These are phyloP conservation scores for Prunella vulgaris DNA, from an alignment of 257 asterid genomes.

Conservation along the genomic window DNA sequence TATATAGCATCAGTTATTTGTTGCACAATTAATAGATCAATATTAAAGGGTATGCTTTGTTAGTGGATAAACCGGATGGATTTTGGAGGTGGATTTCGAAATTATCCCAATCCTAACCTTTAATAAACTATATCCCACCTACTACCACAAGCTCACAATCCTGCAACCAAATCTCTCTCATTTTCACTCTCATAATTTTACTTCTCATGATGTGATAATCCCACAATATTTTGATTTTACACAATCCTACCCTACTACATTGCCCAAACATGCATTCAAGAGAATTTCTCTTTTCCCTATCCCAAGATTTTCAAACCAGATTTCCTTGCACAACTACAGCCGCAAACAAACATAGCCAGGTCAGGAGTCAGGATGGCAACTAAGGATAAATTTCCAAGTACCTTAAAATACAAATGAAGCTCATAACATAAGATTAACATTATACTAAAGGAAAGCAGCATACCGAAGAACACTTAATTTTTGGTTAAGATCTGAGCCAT, in stretches of 20 bases:
- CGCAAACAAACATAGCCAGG: not conserved
- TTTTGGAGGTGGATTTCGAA: not conserved
- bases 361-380: not conserved
- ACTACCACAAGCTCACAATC: not conserved
- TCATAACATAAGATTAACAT: conserved; percentile 10
- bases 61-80: not conserved
- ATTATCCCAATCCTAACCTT: not conserved
- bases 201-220: not conserved
- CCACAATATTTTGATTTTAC: not conserved
- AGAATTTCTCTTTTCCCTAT: not conserved
- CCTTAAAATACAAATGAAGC: conserved; percentile 11
- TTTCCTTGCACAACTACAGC: not conserved
- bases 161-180: not conserved
- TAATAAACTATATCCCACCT: not conserved
- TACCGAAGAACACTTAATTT: conserved; percentile 84
- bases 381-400: conserved; percentile 16
- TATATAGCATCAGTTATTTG: not conserved
- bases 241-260: not conserved
- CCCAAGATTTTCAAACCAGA: not conserved
- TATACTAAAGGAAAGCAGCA: conserved; percentile 25
- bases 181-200: not conserved
- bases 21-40: not conserved
- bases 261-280: not conserved
- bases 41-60: not conserved
- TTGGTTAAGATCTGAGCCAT: conserved; percentile 81